phyloP scores from a whole-genome alignment of 1,139 yeast species.

The Casaregolazyma lundiana region DNA sequence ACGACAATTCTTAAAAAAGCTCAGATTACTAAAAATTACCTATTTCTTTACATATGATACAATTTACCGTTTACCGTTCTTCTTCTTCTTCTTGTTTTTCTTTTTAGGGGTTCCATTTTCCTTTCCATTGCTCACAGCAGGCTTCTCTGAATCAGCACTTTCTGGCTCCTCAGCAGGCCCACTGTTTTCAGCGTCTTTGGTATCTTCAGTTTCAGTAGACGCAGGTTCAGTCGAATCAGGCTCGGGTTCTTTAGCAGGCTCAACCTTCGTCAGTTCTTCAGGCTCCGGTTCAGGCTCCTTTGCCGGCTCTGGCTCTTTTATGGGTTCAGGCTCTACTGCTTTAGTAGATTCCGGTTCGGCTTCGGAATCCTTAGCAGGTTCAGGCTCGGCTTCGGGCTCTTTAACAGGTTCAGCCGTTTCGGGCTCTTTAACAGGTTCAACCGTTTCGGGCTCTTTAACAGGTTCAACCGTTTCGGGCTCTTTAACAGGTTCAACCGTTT shows the following conservation, averaged over 20 bases:
- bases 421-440: slow-evolving; percentile 8
- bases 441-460: slow-evolving; percentile 6
- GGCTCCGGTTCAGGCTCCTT: slow-evolving; percentile 3
- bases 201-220: slow-evolving; percentile 1
- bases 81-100: slow-evolving; percentile 23
- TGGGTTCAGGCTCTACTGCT: neutral
- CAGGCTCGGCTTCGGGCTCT: neutral
- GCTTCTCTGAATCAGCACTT: slow-evolving; percentile 2
- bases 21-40: slow-evolving; percentile 2
- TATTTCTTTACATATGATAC: slow-evolving; percentile 4
- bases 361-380: neutral
- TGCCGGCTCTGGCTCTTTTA: slow-evolving; percentile 5
- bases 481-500: neutral
- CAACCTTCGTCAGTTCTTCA: slow-evolving; percentile 1
- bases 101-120: slow-evolving; percentile 8
- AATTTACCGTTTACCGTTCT: slow-evolving; percentile 12
- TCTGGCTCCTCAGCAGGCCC: slow-evolving; percentile 4
- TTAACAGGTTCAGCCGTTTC: slow-evolving; percentile 10
- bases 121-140: neutral
- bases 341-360: neutral
- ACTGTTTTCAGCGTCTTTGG: slow-evolving; percentile 9
- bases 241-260: slow-evolving; percentile 7
- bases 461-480: neutral
- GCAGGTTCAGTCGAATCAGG: slow-evolving; percentile 12
- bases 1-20: neutral